Percentiles rank a stretch among this genome's conserved stretches.
phyloP scores from a whole-genome alignment of 805 yeast genomes.

The Candida namnaoensis region DNA sequence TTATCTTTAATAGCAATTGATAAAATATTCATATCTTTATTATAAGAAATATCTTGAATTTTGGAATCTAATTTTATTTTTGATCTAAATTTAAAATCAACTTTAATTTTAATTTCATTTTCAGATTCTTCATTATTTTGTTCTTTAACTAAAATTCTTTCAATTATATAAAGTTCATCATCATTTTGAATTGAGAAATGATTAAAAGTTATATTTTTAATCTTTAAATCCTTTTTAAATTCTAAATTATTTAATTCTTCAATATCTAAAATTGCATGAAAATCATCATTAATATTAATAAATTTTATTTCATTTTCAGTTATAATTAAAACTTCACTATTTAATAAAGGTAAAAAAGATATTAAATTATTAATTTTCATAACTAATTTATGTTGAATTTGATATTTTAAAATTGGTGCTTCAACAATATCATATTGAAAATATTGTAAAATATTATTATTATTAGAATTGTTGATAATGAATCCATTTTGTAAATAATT shows the following conservation, averaged over 20 bases:
- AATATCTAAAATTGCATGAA: constrained; percentile 4
- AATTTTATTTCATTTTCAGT: constrained; percentile 10
- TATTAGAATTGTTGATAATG: constrained; percentile 6
- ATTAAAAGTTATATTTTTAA: not conserved
- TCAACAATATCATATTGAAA: constrained; percentile 12
- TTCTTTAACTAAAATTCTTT: too few relatives aligned
- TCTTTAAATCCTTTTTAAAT: constrained; percentile 1
- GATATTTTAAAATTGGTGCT: constrained; percentile 11
- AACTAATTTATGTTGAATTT: constrained; percentile 17
- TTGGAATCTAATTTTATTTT: not conserved
- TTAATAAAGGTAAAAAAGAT: constrained; percentile 11
- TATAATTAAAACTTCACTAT: constrained; percentile 8
- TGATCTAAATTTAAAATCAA: not conserved
- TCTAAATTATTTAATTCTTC: not conserved
- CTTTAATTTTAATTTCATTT: too few relatives aligned
- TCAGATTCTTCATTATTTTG: too few relatives aligned
- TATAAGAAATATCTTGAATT: not conserved
- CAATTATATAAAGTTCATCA: too few relatives aligned
- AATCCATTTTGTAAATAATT: constrained; percentile 16
- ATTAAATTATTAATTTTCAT: constrained; percentile 17
- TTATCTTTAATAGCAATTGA: too few relatives aligned
- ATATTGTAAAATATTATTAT: constrained; percentile 1
- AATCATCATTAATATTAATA: constrained; percentile 8
- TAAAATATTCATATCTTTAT: too few relatives aligned
- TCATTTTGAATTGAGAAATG: too few relatives aligned